Evolutionary conservation across 2,329 filamentous ascomycete species (phyloP).

Genomic region (Penicillium sp.): DNA sequence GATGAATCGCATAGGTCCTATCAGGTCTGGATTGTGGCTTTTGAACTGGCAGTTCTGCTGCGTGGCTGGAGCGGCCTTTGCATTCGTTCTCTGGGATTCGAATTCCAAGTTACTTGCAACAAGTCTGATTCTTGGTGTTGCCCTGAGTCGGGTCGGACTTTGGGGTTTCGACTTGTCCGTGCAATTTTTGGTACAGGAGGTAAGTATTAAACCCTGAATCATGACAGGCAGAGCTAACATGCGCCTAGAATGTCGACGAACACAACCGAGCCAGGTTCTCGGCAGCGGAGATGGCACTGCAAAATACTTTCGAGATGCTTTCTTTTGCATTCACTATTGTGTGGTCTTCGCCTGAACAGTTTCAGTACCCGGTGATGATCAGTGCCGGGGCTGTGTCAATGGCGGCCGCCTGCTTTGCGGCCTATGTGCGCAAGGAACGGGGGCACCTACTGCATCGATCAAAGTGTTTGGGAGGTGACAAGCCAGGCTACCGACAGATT

Average conservation of each 20-base stretch:
- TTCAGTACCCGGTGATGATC: slow-evolving; percentile 62
- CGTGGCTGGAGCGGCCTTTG: slow-evolving; percentile 46
- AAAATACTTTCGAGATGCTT: slow-evolving; percentile 69
- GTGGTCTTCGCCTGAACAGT: slow-evolving; percentile 63
- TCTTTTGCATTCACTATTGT: slow-evolving; percentile 66
- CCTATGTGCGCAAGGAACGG: slow-evolving; percentile 57
- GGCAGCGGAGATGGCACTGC: slow-evolving; percentile 64
- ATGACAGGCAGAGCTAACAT: background rate
- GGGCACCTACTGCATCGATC: slow-evolving; percentile 59
- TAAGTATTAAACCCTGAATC: slow-evolving; percentile 25
- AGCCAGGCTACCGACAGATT: slow-evolving; percentile 2
- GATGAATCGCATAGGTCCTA: slow-evolving; percentile 54
- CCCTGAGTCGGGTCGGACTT: slow-evolving; percentile 60
- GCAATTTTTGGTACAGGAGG: slow-evolving; percentile 63
- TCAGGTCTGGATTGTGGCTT: slow-evolving; percentile 71
- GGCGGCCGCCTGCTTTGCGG: slow-evolving; percentile 48
- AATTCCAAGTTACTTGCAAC: slow-evolving; percentile 42
- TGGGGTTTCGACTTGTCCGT: slow-evolving; percentile 63
- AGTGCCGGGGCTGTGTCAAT: slow-evolving; percentile 46
- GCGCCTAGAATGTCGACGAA: slow-evolving; percentile 52
- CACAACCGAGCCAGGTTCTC: slow-evolving; percentile 67
- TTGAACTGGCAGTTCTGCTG: slow-evolving; percentile 65
- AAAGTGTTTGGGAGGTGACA: slow-evolving; percentile 21
- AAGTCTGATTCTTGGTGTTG: slow-evolving; percentile 52
- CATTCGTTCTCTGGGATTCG: slow-evolving; percentile 41